Base-by-base conservation (phyloP, 257 asterid genomes). In the Salvia splendens region DNA sequence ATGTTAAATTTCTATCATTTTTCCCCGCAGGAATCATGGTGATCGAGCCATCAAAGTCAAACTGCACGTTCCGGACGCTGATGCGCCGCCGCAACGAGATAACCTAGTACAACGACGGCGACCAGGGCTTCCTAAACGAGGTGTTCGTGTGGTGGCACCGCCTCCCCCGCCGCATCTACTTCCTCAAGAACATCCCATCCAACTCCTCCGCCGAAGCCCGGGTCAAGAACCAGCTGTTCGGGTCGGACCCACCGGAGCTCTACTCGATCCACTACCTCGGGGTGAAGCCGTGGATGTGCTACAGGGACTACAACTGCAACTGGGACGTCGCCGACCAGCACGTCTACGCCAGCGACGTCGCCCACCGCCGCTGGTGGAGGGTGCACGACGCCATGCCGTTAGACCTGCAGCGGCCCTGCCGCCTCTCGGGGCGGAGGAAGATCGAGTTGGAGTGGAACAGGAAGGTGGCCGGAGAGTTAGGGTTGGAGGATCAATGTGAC, bases 111-210 rank as follows among this genome's bases (percentile, higher is more conserved):
- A 92, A 92, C 59, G 98, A 96, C 45, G 98, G 98, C 12, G 98
- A 92, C 10, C 98, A 92, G 68, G 98, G 96, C 0, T 92, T 85
- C 20, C 70, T 92, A 4, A 92, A 92, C 56, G 95, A 92, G 77
- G 65, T 92, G 0, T 92, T 87, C 65, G 95, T 89, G 4, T 87
- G 91, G 91, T 87, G 97, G 98, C 98, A 92, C 67, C 69, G 97
- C n/a, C 51, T 92, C 60, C 95, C 98, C 2, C 68, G 96, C 51
- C 51, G 96, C 32, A 79, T 86, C 0, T 89, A 92, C 5, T 92
- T 81, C 61, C 63, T 92, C 64, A 92, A 92, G 87, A 87, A 87
- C 33, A 87, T 92, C 59, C 86, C 93, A 93, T 79, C 96, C 0
- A 89, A 87, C 30, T 66, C 85, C 0, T 68, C 91, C 0, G 53